Conservation (phyloP, 208 protist genomes). For the Tetramitus jugosus region DNA sequence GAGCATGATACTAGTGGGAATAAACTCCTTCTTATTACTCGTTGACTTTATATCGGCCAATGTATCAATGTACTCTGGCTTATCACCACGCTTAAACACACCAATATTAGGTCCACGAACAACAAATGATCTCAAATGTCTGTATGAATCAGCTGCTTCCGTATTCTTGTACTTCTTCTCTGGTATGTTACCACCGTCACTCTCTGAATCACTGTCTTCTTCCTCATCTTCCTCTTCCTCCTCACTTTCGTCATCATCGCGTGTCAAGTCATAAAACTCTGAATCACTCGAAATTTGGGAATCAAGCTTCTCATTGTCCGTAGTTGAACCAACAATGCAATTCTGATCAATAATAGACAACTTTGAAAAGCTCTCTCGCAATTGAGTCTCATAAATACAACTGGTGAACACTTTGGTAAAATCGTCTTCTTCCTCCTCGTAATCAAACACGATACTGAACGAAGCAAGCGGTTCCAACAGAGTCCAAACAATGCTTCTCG, state of each 20-base stretch:
- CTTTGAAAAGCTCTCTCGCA: not conserved
- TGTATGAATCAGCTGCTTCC: not conserved
- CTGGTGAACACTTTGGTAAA: not conserved
- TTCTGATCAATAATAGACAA: not conserved
- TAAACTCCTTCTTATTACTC: not conserved
- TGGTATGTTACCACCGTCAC: not conserved
- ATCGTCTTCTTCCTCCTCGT: not conserved
- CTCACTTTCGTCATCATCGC: not conserved
- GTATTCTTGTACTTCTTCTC: slow-evolving; percentile 3
- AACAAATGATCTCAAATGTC: not conserved
- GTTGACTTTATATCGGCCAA: not conserved
- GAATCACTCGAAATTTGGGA: not conserved
- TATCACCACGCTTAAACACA: not conserved
- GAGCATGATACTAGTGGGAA: not conserved
- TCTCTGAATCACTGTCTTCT: not conserved
- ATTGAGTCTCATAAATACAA: not conserved
- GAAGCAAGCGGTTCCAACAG: not conserved
- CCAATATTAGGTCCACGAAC: not conserved
- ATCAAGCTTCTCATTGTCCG: not conserved
- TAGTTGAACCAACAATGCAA: too few relatives aligned
- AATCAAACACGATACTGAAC: not conserved
- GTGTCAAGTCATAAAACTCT: not conserved
- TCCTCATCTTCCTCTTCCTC: not conserved
- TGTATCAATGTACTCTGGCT: not conserved
- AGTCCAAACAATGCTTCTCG: not conserved